A percentile compares a stretch with the other conserved stretches of the same genome.
These are phyloP conservation scores for Leccinum incarnatum DNA, from an alignment of 768 basidiomycete genomes.

Conservation along the genomic window DNA sequence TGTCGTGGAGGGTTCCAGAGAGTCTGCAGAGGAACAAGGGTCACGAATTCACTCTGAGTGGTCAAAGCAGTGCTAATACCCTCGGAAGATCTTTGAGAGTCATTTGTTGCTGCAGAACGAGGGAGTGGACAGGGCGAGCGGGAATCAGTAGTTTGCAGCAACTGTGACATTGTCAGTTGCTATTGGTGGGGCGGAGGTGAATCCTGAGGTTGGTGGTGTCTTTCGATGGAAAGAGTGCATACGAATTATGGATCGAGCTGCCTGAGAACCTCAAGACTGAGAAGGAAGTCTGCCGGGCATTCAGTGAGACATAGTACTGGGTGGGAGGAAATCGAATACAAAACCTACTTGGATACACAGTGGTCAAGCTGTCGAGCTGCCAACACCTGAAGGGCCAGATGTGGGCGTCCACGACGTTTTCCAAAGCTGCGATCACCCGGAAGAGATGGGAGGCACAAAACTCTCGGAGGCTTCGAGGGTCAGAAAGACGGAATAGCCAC, in stretches of 20 bases:
- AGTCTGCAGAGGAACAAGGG: not conserved
- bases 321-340: not conserved
- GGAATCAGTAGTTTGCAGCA: not conserved
- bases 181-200: not conserved
- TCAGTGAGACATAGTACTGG: not conserved
- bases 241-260: not conserved
- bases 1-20: not conserved
- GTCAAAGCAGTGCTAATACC: not conserved
- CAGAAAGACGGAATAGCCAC: constrained; percentile 1
- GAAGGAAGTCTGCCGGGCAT: not conserved
- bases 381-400: not conserved
- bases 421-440: not conserved
- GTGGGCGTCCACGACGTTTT: not conserved
- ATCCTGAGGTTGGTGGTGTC: not conserved
- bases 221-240: not conserved
- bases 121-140: not conserved
- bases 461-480: not conserved
- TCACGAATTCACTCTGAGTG: not conserved
- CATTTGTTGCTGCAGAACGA: not conserved
- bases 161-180: not conserved
- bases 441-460: not conserved
- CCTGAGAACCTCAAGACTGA: not conserved
- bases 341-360: constrained; percentile 1
- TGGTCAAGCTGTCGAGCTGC: not conserved
- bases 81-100: not conserved